Evolutionary conservation across 2,329 filamentous ascomycete genomes (phyloP).

Genomic region (Cladobotryum mycophilum): DNA sequence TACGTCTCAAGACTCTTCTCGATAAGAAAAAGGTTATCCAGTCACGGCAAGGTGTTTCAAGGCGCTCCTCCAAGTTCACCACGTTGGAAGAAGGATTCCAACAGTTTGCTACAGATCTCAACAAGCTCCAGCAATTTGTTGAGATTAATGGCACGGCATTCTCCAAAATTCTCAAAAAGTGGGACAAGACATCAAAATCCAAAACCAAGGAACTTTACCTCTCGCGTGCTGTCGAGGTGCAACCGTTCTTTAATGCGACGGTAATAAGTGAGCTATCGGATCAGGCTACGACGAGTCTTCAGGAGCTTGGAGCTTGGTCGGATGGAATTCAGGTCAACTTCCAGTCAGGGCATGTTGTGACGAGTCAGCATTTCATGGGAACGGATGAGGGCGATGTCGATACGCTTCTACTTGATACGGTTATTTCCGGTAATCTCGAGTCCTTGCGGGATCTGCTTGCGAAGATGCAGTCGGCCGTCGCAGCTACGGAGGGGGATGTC

Average conservation of each 20-base stretch:
- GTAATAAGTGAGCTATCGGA: constrained; percentile 96
- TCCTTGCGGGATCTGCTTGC: constrained; percentile 74
- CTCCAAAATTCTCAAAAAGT: constrained; percentile 98
- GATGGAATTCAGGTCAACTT: constrained; percentile 92
- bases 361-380: constrained; percentile 58
- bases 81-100: constrained; percentile 95
- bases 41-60: constrained; percentile 71
- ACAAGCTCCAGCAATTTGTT: constrained; percentile 97
- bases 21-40: constrained; percentile 94
- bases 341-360: constrained; percentile 61
- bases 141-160: constrained; percentile 97
- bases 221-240: constrained; percentile 90
- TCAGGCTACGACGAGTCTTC: constrained; percentile 89
- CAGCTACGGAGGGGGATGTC: constrained; percentile 51
- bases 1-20: constrained; percentile 82
- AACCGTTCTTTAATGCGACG: constrained; percentile 95
- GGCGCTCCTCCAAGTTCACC: constrained; percentile 87
- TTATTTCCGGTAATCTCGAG: constrained; percentile 72
- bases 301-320: constrained; percentile 93
- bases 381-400: constrained; percentile 89
- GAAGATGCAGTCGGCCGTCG: constrained; percentile 54
- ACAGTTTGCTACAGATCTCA: constrained; percentile 92
- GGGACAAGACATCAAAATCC: constrained; percentile 99
- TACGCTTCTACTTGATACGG: constrained; percentile 78
- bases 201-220: constrained; percentile 97